Evolutionary conservation across 352 stramenopile species (phyloP), one percentile per base, ranked within the genome.

Genomic region (Phytopythium oedochilum): DNA sequence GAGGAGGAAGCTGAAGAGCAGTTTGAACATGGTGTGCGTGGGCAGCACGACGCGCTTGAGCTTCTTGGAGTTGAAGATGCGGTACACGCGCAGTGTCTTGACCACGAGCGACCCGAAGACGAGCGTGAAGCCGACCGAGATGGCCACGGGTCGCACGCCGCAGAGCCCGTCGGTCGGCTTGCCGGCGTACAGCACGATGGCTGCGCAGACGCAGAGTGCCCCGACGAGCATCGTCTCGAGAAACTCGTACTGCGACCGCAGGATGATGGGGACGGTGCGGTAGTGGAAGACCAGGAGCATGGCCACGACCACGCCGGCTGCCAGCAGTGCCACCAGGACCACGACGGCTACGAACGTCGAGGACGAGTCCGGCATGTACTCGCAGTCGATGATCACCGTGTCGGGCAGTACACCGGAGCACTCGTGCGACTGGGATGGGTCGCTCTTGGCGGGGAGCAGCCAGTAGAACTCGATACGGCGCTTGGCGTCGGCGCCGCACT

Each of bases 211-310:
- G 12, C 68, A 25, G 7, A 81, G 56, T 2, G 61, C 70, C 2
- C 75, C 75, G 8, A 65, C 29, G 3, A 86, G 26, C 50, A 83
- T 62, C 2, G 65, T 14, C 6, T 68, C 34, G 0, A 86, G 38
- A 12, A 86, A 64, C 50, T 82, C 64, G 52, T 54, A 83, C 55
- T 86, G 75, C 3, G 72, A 80, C 0, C 75, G 70, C 20, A 76
- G 79, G 46, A 86, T 65, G 38, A 78, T 62, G 0, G 71, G 61
- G 2, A 53, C 31, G 8, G 61, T 22, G 1, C 71, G 68, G 23
- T 67, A 55, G 2, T 18, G 4, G 22, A 52, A 59, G 8, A 78
- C 59, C 14, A 74, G 51, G 1, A 53, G 29, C n/a, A 70, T 60
- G 20, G 20, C 22, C 9, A 45, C 49, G 14, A 70, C 8, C 22